Evolutionary conservation across 2,329 filamentous ascomycete species (phyloP).

Genomic region (Colletotrichum lini): DNA sequence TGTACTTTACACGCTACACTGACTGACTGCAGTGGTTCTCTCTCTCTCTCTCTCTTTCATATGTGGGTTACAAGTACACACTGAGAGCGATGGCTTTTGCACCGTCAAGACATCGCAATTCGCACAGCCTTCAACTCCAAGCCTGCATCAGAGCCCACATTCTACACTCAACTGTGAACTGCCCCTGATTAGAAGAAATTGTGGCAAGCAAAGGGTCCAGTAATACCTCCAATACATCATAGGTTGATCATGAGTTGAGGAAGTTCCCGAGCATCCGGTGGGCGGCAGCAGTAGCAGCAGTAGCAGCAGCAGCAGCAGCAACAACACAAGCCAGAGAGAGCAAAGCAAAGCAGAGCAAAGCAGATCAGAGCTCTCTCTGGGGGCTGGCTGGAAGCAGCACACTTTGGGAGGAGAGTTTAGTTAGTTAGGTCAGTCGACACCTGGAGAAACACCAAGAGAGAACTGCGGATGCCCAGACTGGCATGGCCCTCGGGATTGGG

Average conservation of each 20-base stretch:
- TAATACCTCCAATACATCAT: constrained; percentile 37
- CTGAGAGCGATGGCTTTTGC: not conserved
- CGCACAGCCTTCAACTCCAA: constrained; percentile 5
- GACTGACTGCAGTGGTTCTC: too few relatives aligned
- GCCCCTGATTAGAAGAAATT: too few relatives aligned
- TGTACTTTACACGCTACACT: not conserved
- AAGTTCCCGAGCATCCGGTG: constrained; percentile 8
- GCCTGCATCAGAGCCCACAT: constrained; percentile 2
- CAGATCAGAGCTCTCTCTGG: not conserved
- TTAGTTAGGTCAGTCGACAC: not conserved
- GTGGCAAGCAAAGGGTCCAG: constrained; percentile 27
- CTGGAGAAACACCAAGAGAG: not conserved
- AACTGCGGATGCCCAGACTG: not conserved
- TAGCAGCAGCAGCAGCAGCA: not conserved
- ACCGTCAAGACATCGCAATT: constrained; percentile 17
- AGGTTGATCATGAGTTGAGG: constrained; percentile 24
- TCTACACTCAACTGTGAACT: not conserved
- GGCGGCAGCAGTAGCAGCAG: not conserved
- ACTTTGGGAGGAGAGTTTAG: not conserved
- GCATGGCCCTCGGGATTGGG: constrained; percentile 2
- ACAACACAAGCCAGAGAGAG: not conserved
- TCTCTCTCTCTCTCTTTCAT: too few relatives aligned
- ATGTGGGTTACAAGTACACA: too few relatives aligned
- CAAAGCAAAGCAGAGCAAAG: too few relatives aligned
- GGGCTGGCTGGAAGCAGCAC: not conserved